Evolutionary conservation across 306 rosid genomes (phyloP), one percentile per base, ranked within the genome.

Genomic region (Castanopsis chinensis): DNA sequence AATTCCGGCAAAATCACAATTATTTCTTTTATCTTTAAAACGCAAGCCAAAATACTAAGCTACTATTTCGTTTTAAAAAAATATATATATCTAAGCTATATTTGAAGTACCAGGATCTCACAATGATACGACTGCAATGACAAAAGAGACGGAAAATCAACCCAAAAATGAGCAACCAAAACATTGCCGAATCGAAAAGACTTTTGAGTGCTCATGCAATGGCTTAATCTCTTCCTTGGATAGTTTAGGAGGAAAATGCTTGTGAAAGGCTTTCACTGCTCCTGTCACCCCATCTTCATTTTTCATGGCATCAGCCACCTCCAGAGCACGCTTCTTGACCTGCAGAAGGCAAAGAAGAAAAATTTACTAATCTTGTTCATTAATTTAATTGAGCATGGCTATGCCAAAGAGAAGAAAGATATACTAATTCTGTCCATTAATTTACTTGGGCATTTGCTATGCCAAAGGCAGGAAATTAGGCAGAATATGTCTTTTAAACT

Each of bases 221-320:
- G 73, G 27, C 71, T 59, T 49, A 4, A 74, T 30, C 33, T 69
- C 33, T 55, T 69, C 61, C 59, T 55, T 68, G 15, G 52, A 10
- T 27, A 23, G 67, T 37, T 51, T 76, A 4, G 2, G 64, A 30
- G 82, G 86, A 77, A 85, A 94, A 83, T 92, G 96, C 81, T 87
- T 89, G 75, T 91, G 86, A 82, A 95, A 95, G 71, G 98, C 95
- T 73, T 80, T 82, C 82, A 95, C 98, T 41, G 98, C 94, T 76
- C 96, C 96, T 3, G 49, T 60, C 11, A 84, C 98, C 23, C 99
- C 98, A 67, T 95, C 96, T 81, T 95, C 98, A 15, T 85, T 76
- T 87, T 86, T 91, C 88, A 95, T 91, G 82, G 92, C 91, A 12
- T 87, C 80, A 4, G 99, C 89, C 49, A 95, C 76, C 81, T 90